Base-by-base conservation (phyloP, 495 filamentous ascomycete genomes). In the Talaromyces wortmannii region DNA sequence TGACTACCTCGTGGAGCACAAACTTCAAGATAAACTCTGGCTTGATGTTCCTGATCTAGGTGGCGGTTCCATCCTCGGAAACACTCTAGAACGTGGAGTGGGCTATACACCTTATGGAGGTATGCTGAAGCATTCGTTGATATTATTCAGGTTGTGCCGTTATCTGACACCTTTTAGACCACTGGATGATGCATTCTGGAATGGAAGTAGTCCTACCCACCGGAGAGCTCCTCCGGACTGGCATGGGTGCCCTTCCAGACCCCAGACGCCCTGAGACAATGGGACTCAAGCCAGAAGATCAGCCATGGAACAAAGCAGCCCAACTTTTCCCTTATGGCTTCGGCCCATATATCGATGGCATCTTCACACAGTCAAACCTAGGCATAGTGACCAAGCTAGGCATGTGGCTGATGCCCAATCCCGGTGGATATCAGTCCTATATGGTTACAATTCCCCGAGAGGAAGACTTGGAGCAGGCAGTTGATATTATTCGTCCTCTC, bases 351-450 rank as follows among this genome's bases (percentile, higher is more conserved):
- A 67, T 69, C 30, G 80, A 85, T 59, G 80, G 80, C 30, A 72
- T 84, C 51, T 85, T 85, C 64, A 69, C 73, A 0, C 82, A 85
- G 60, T 73, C 65, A 58, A 81, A 77, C 59, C 71, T 79, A 46
- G 82, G 80, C 17, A 83, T 85, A 48, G 78, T 84, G 2, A 76
- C 70, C 1, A 83, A 84, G 64, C 79, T 85, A 74, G 80, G 81
- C 7, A 69, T 85, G 49, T 75, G 74, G 70, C 58, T 79, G 16
- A 80, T 83, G 79, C 79, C 78, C 3, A 75, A 78, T 13, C 67
- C 69, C 16, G 70, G 70, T 0, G 72, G 64, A 0, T 71, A 80
- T 59, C 78, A 81, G 56, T 62, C 68, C 2, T 78, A 80, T 65
- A 69, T 76, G 64, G 73, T 82, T 67, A 79, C 78, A 5, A 74